Conservation (phyloP, 1,139 yeast species). For the Hemisphaericaspora xylanilytica region DNA sequence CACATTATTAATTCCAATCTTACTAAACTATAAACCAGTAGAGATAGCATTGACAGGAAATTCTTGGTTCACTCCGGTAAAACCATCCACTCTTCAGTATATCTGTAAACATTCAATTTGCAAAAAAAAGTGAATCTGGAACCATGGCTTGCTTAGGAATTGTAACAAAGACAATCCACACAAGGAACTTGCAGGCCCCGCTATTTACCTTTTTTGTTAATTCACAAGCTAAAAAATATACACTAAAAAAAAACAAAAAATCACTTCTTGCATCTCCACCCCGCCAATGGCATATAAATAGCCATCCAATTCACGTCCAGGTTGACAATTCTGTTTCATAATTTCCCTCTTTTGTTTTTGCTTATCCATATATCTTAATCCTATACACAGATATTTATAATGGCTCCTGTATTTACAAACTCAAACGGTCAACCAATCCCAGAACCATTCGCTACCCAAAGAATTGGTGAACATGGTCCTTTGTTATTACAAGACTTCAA, state of each 20-base stretch:
- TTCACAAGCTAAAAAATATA: neutral
- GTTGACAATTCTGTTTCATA: neutral
- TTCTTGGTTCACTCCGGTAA: too few relatives aligned
- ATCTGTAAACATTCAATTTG: too few relatives aligned
- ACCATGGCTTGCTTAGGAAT: neutral
- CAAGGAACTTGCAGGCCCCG: neutral
- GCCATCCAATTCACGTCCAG: neutral
- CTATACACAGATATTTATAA: conserved; percentile 7
- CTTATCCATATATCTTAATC: neutral
- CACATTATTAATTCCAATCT: too few relatives aligned
- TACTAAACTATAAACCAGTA: too few relatives aligned
- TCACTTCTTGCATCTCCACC: too few relatives aligned
- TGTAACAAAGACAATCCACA: neutral
- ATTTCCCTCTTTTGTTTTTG: neutral
- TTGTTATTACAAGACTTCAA: conserved; percentile 75
- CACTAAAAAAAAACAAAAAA: too few relatives aligned
- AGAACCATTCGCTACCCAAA: conserved; percentile 69
- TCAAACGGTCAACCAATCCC: conserved; percentile 73
- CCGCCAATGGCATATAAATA: neutral
- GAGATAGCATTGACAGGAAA: too few relatives aligned
- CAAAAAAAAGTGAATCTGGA: neutral
- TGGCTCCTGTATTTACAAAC: conserved; percentile 56
- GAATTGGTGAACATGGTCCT: conserved; percentile 75
- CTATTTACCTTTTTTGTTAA: neutral
- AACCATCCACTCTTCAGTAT: too few relatives aligned